Evolutionary conservation across 2,329 filamentous ascomycete genomes (phyloP), one percentile per base, ranked within the genome.

Genomic region (Diaporthe helianthi): DNA sequence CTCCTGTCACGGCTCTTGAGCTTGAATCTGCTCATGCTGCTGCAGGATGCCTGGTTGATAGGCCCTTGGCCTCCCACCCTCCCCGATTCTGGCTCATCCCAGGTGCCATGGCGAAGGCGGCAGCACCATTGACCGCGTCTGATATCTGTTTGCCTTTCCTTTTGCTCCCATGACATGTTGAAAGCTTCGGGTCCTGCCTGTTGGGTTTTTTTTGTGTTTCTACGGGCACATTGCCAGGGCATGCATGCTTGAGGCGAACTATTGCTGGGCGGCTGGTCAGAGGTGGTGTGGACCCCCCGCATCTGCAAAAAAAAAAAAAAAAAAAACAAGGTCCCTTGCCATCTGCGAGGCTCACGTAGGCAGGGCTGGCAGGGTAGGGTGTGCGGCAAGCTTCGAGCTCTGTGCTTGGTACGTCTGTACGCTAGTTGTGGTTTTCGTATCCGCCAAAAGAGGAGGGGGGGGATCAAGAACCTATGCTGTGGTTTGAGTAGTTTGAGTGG

Each of bases 381-480:
- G 36, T 46, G 49, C 58, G 64, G 51, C 24, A 65, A 53, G 47
- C 47, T 17, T 31, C 5, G 24, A n/a, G 26, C 24, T 38, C 33
- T 41, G 33, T 38, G 36, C 61, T 41, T 36, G 13, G 53, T 24
- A 24, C 10, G 53, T 53, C 10, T 58, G 33, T n/a, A n/a, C n/a
- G n/a, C n/a, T n/a, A n/a, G n/a, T n/a, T 46, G n/a, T 61, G 38
- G 26, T 26, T 58, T 49, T 54, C 64, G 64, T 58, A 36, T 55
- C 33, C 26, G 64, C 51, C 64, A 9, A 55, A 24, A n/a, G 64
- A 38, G 51, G 33, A n/a, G 64, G 51, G 51, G 22, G 41, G 44
- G 47, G 26, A 38, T 26, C 19, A 49, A 41, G 10, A 44, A 1
- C 33, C 29, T 36, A 33, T 33, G 58, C 46, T 47, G 58, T 47